Evolutionary conservation across 768 basidiomycete species (phyloP).

Genomic region (Termitomyces sp.): DNA sequence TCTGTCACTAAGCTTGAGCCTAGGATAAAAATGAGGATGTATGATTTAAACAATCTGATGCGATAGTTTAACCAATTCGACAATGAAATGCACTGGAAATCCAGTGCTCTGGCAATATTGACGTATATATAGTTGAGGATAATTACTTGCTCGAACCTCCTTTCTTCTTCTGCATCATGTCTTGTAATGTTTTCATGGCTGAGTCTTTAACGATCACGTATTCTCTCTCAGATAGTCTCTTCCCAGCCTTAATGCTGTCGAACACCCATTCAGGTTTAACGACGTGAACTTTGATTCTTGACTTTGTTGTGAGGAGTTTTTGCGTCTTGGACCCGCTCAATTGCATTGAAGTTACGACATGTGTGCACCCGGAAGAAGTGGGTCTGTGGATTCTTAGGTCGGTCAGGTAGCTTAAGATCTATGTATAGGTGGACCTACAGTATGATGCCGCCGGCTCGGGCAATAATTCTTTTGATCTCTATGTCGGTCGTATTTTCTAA

Average conservation of each 20-base stretch:
- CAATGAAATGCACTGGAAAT: too few species aligned
- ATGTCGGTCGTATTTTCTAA: conserved; percentile 69
- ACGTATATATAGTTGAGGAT: too few species aligned
- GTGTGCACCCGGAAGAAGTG: conserved; percentile 61
- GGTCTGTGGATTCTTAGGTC: conserved; percentile 30
- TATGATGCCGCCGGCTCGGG: conserved; percentile 59
- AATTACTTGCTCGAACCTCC: neutral
- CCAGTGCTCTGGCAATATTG: too few species aligned
- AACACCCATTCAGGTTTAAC: conserved; percentile 74
- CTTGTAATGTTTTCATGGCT: conserved; percentile 29
- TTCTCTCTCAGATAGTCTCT: conserved; percentile 50
- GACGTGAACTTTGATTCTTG: conserved; percentile 45
- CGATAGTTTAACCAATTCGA: too few species aligned
- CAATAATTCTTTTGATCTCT: conserved; percentile 67
- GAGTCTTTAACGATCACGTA: conserved; percentile 45
- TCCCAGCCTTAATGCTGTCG: conserved; percentile 60
- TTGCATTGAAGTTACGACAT: conserved; percentile 70
- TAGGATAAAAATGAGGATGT: too few species aligned
- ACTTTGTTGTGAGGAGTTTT: conserved; percentile 48
- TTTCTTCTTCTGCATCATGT: conserved; percentile 24
- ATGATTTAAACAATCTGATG: too few species aligned
- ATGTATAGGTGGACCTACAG: conserved; percentile 44
- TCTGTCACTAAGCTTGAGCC: too few species aligned
- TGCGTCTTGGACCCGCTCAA: conserved; percentile 71
- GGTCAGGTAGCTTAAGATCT: conserved; percentile 6